Conservation (phyloP, 768 basidiomycete genomes). For the Calvatia gigantea region DNA sequence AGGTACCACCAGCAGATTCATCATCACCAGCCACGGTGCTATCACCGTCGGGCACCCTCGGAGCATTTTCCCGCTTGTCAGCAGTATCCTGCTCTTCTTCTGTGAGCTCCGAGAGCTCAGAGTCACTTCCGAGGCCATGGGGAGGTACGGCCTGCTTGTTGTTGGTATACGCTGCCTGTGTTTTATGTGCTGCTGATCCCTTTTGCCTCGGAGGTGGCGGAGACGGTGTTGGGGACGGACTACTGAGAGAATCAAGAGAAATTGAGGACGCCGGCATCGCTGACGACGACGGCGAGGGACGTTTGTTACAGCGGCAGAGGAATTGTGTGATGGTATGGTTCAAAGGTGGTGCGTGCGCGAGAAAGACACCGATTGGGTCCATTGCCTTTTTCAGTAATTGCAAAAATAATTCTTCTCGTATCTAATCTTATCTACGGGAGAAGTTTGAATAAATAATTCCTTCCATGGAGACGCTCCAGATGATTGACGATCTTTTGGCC, state of each 20-base stretch:
- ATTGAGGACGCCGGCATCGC: constrained; percentile 29
- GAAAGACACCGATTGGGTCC: constrained; percentile 27
- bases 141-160: constrained; percentile 15
- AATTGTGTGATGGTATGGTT: constrained; percentile 20
- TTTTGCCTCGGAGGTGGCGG: constrained; percentile 29
- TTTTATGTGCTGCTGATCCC: constrained; percentile 13
- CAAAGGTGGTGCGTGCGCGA: constrained; percentile 37
- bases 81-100: constrained; percentile 67
- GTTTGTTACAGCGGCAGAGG: constrained; percentile 14
- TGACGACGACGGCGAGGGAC: constrained; percentile 26
- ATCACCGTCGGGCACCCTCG: constrained; percentile 16
- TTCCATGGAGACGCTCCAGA: no score
- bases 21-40: constrained; percentile 16
- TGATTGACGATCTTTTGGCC: no score
- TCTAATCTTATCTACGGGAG: constrained; percentile 8
- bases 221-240: constrained; percentile 59
- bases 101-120: constrained; percentile 81
- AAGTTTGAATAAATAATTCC: neutral
- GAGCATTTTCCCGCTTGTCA: constrained; percentile 22
- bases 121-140: constrained; percentile 51
- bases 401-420: constrained; percentile 2
- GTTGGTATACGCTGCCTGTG: constrained; percentile 23
- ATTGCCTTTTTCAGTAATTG: constrained; percentile 20
- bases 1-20: constrained; percentile 19
- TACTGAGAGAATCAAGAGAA: constrained; percentile 63